Percentiles rank a stretch among this genome's conserved stretches.
These are phyloP conservation scores for Alisma plantagoaquatica DNA, from an alignment of 106 monocot genomes.

Conservation along the genomic window DNA sequence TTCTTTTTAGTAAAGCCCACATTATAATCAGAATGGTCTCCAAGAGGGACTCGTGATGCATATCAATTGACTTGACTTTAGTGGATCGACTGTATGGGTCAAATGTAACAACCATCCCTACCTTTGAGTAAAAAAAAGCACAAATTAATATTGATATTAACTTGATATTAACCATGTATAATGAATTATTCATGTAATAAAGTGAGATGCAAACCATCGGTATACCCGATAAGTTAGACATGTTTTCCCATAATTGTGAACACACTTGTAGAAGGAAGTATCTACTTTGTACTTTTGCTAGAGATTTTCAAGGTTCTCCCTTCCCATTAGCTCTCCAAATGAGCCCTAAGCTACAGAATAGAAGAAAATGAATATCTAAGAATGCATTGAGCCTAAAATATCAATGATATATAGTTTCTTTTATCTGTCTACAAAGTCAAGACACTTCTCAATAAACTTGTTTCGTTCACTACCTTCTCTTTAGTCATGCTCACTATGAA, in stretches of 20 bases:
- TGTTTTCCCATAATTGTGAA: conserved; percentile 91
- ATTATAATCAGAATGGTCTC: too few relatives aligned
- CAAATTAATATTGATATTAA: too few relatives aligned
- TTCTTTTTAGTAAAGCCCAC: too few relatives aligned
- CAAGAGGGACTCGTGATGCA: too few relatives aligned
- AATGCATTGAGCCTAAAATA: conserved; percentile 85
- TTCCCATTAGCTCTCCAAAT: conserved; percentile 85
- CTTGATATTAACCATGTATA: too few relatives aligned
- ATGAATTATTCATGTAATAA: not conserved
- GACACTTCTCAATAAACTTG: conserved; percentile 70
- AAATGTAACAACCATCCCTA: too few relatives aligned
- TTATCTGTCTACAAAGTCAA: conserved; percentile 64
- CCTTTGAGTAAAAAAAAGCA: too few relatives aligned
- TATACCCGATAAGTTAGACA: conserved; percentile 86
- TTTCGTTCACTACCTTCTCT: conserved; percentile 87
- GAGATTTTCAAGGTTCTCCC: conserved; percentile 72
- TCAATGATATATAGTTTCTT: conserved; percentile 92
- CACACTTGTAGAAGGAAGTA: conserved; percentile 78
- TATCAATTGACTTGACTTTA: too few relatives aligned
- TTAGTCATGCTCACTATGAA: conserved; percentile 95
- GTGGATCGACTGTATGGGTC: too few relatives aligned
- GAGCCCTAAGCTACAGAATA: conserved; percentile 60
- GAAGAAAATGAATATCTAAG: conserved; percentile 77
- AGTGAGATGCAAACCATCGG: not conserved
- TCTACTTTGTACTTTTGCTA: conserved; percentile 97